phyloP scores from a whole-genome alignment of 176 grass and related monocot genomes.

The Juncus effusus region DNA sequence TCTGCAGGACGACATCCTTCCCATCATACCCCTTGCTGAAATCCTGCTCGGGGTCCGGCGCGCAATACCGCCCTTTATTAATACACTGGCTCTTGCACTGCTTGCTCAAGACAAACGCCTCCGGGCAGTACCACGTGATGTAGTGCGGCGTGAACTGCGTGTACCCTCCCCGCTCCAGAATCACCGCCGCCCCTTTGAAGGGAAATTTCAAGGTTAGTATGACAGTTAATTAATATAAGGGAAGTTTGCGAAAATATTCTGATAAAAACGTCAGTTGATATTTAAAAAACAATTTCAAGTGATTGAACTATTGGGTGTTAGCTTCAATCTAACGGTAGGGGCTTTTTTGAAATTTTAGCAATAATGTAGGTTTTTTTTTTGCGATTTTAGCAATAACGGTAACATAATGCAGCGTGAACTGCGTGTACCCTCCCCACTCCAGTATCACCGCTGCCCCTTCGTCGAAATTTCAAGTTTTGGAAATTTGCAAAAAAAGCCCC shows the following conservation, averaged over 20 bases:
- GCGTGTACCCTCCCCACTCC: constrained; percentile 76
- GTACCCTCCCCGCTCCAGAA: constrained; percentile 83
- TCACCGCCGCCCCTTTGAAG: constrained; percentile 45
- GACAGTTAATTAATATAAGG: too few species aligned
- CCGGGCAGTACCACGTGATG: constrained; percentile 85
- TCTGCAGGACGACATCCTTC: constrained; percentile 87
- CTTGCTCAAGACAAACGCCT: constrained; percentile 60
- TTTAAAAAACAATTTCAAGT: too few species aligned
- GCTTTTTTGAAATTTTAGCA: too few species aligned
- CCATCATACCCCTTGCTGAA: constrained; percentile 95
- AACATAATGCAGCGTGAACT: constrained; percentile 83
- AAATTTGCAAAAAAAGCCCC: too few species aligned
- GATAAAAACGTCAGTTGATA: too few species aligned
- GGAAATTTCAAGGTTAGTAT: too few species aligned
- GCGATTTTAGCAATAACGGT: constrained; percentile 47
- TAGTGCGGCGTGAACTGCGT: constrained; percentile 82
- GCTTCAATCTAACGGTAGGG: too few species aligned
- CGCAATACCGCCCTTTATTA: constrained; percentile 72
- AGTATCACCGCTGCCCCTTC: constrained; percentile 35
- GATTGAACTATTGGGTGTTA: too few species aligned
- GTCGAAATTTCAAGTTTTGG: too few species aligned
- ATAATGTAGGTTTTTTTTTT: too few species aligned
- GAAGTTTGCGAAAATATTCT: too few species aligned
- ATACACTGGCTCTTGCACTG: constrained; percentile 81
- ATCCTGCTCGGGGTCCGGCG: constrained; percentile 76